Percentiles rank a stretch among this genome's conserved stretches.
These are phyloP conservation scores for Annona cherimola DNA, from an alignment of 164 flowering plant species.

Conservation along the genomic window DNA sequence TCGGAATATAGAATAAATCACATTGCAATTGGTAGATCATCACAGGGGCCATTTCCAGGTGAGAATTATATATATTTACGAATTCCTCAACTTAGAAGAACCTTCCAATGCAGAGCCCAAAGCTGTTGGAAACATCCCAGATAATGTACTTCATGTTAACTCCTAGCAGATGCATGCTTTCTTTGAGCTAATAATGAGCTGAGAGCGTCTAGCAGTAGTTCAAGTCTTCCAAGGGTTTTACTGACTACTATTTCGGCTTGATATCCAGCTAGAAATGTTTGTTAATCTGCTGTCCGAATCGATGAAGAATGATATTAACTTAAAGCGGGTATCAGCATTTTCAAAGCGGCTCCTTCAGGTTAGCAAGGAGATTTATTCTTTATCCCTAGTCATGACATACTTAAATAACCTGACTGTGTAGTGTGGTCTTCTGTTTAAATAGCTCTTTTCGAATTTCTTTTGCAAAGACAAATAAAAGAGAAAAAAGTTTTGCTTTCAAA, in stretches of 20 bases:
- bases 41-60: no score
- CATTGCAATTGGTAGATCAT: no score
- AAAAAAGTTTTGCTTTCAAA: no score
- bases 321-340: constrained; percentile 86
- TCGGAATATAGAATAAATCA: no score
- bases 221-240: not conserved
- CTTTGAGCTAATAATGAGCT: not conserved
- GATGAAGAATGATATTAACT: constrained; percentile 79
- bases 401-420: not conserved
- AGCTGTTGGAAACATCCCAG: no score
- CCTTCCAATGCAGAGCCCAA: no score
- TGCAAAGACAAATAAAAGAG: not conserved
- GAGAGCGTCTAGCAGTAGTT: not conserved
- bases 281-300: constrained; percentile 75
- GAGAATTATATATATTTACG: no score
- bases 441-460: not conserved
- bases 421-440: not conserved
- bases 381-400: not conserved
- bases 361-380: not conserved
- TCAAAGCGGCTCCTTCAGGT: constrained; percentile 93
- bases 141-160: no score
- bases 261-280: constrained; percentile 83
- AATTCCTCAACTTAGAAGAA: no score
- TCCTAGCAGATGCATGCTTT: not conserved
- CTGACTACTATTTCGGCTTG: constrained; percentile 5